Evolutionary conservation across 106 monocot species (phyloP), one percentile per base, ranked within the genome.

Genomic region (Phalaenopsis aphrodite): DNA sequence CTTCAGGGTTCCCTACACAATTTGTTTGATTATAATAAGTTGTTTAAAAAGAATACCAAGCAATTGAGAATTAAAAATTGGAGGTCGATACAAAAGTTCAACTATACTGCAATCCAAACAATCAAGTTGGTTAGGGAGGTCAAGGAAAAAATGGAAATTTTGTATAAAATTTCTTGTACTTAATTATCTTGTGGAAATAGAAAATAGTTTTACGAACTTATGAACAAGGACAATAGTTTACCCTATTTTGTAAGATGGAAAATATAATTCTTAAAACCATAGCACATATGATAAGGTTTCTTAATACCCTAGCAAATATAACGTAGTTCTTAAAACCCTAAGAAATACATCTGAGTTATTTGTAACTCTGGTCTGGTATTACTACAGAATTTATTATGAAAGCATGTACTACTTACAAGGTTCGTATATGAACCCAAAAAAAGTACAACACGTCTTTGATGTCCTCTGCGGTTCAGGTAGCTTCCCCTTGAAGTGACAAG

Each of bases 1-100:
- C 48, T 76, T 74, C 76, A 76, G 2, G 49, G 7, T 49, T 76
- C 42, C 73, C 73, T 74, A n/a, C 14, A 43, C 61, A 61, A n/a
- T 52, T n/a, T n/a, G 61, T n/a, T 61, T 61, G 19, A 19, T n/a
- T 61, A 19, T 61, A 61, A 61, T 11, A 61, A 61, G 61, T n/a
- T n/a, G 61, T 61, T 52, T 38, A 14, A 69, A 4, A 69, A 38
- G 39, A 69, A 12, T 39, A 69, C 14, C 69, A 64, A 21, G 4
- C 64, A 64, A 64, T 64, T 8, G 21, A 64, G 5, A 64, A 64
- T 64, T 23, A 64, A 64, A 23, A 5, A 64, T 64, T 23, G 64
- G 52, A 52, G 1, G 52, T 52, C 14, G 52, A 52, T 52, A 52
- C 2, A 52, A 52, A 52, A 14, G 1, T 52, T 52, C 52, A 52